Base-by-base conservation (phyloP, 768 basidiomycete genomes). In the Amanita thiersii region DNA sequence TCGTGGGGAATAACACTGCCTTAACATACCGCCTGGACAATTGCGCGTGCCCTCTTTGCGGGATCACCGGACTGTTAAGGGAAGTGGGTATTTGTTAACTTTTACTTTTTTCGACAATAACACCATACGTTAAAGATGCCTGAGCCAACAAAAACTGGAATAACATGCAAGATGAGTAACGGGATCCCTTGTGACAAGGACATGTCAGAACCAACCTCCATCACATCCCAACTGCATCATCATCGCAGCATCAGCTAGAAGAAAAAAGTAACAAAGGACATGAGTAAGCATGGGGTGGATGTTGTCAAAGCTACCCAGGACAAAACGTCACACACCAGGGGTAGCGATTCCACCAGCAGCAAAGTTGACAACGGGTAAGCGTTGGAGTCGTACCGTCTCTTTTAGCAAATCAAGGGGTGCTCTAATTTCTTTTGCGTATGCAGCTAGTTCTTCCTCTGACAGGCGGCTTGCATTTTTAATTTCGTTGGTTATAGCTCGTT, bases 191-290 rank as follows among this genome's bases (percentile, higher is more conserved):
- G 12, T 19, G 4, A 18, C 21, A 5, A 19, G 21, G 19, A 11
- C 29, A 23, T 33, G 11, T 41, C n/a, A 2, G 3, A 31, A 60
- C 80, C 48, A 55, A 92, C 92, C 86, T 69, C 93, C 91, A 56
- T 94, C 94, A 60, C 90, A 91, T 25, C 94, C 91, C 25, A 98
- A 76, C 56, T 94, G 91, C 93, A 98, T 98, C 94, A 97, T 96
- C 48, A 97, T 62, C 3, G 96, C 96, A 11, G 94, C 94, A 61
- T 99, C 94, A 50, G 88, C 91, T 79, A 61, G 19, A 51, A 42
- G n/a, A n/a, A n/a, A n/a, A n/a, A n/a, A n/a, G n/a, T n/a, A n/a
- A n/a, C n/a, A n/a, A n/a, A n/a, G n/a, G n/a, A n/a, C n/a, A n/a
- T n/a, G n/a, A n/a, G n/a, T 21, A 37, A 44, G 20, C 36, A 29